Evolutionary conservation across 2,329 filamentous ascomycete species (phyloP), one percentile per base, ranked within the genome.

Genomic region (Cadophora sp.): DNA sequence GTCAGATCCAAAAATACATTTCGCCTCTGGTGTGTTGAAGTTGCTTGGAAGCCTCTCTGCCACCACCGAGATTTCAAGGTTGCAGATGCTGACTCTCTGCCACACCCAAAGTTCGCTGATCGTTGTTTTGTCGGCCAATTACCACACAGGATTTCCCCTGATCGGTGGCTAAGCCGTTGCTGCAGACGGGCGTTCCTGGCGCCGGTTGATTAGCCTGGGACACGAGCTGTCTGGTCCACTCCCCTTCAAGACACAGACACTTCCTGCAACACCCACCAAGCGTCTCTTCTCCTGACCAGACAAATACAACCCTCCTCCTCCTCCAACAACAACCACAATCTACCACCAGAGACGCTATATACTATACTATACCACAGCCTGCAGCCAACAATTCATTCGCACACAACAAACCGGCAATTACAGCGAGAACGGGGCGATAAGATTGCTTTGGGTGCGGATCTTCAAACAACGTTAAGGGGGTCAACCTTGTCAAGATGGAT

Each of bases 401-500:
- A 24, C 39, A 48, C 51, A 47, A 30, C 59, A 27, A 41, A 18
- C 14, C 58, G 48, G 48, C 51, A 59, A 53, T 58, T 55, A n/a
- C 43, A 45, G 45, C 45, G 62, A 33, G 47, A 51, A 45, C 60
- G 47, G 60, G 65, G 56, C 61, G 16, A 51, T 67, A 65, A 65
- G 55, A 66, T 66, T 62, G 64, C 62, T 41, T 39, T 55, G 41
- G 64, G 39, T 58, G 65, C 50, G 47, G 62, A 69, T 65, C 60
- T n/a, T 48, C 45, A 62, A 56, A 67, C 45, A 50, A 18, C 27
- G 14, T 65, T 63, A 65, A 68, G 69, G 73, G 56, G 65, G 63
- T 65, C 51, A 62, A 66, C 62, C 63, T 60, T 64, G 61, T 24
- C 67, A 73, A 69, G 60, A 75, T 76, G 74, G 74, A 72, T 73